Base-by-base conservation (phyloP, 129 eudicot species). In the Flaveria robusta region DNA sequence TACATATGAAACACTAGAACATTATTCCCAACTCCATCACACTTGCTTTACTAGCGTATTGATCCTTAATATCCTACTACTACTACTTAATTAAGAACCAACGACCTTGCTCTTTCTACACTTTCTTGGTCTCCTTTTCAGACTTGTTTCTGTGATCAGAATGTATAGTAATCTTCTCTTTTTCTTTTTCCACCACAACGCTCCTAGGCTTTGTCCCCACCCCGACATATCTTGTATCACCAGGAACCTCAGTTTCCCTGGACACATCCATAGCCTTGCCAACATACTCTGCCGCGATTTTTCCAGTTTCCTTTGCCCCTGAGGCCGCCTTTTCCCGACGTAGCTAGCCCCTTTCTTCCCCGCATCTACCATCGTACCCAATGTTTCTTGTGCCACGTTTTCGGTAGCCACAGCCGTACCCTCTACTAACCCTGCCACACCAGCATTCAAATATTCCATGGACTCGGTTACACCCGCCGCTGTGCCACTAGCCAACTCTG, bases 231-330 rank as follows among this genome's bases (percentile, higher is more conserved):
- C 52, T 56, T 10, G 29, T 56, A 31, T 56, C 64, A 56, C 64
- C 11, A 9, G 64, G 29, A 20, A 20, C 9, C 64, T 56, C 60
- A 1, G 26, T 3, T 24, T 9, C 59, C 54, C 14, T 49, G n/a
- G 54, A 1, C 7, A 29, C 71, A 26, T 66, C 82, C 73, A 78
- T 24, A 20, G 67, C 83, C 59, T 71, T 74, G 62, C 72, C 85
- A 3, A 83, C 74, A 77, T 72, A 79, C 47, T 71, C 82, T 1
- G 76, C 74, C 4, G 79, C 79, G 6, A 59, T 79, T 66, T 84
- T 81, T 4, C 87, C 91, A 1, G 74, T 85, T 43, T 77, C 79
- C 87, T 59, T 85, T 82, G 0, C 85, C 87, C 10, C 68, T 72
- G n/a, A 77, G 85, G 24, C 67, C 85, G 37, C 63, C 47, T 77